Conservation (phyloP, 2,329 filamentous ascomycete species). For the Dothiorella sarmentorum region DNA sequence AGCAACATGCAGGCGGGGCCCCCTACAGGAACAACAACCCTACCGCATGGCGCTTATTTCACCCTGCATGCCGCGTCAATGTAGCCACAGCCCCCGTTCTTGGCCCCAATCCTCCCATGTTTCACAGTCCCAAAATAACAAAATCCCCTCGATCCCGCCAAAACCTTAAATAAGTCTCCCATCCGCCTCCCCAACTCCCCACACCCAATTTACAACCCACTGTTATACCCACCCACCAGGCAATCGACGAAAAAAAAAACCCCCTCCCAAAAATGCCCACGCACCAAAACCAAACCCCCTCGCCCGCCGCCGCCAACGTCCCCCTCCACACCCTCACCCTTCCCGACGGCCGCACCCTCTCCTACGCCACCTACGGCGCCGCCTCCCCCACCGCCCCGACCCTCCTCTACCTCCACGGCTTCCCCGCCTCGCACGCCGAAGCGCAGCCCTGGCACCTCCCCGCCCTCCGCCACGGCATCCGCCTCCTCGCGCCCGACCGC, state of each 20-base stretch:
- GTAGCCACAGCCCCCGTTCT: background rate
- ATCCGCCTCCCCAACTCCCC: background rate
- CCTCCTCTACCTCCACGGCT: constrained; percentile 23
- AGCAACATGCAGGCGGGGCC: background rate
- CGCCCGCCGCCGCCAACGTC: background rate
- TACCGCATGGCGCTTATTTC: background rate
- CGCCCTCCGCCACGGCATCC: constrained; percentile 13
- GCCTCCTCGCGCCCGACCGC: constrained; percentile 23
- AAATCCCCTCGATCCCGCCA: background rate
- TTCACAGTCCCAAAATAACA: background rate
- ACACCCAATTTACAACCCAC: background rate
- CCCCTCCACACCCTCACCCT: constrained; percentile 15
- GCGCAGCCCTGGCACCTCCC: constrained; percentile 32
- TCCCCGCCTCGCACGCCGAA: constrained; percentile 41
- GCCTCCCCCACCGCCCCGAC: constrained; percentile 20
- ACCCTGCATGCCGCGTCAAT: background rate
- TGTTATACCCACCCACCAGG: background rate
- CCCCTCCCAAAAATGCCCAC: background rate
- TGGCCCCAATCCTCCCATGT: constrained; percentile 1
- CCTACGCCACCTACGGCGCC: constrained; percentile 22
- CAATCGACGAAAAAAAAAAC: background rate
- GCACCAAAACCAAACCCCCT: background rate
- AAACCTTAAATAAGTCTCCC: background rate
- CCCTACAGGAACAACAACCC: background rate
- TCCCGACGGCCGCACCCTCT: constrained; percentile 20